Evolutionary conservation across 768 basidiomycete genomes (phyloP).

Genomic region (Podaxis sp.): DNA sequence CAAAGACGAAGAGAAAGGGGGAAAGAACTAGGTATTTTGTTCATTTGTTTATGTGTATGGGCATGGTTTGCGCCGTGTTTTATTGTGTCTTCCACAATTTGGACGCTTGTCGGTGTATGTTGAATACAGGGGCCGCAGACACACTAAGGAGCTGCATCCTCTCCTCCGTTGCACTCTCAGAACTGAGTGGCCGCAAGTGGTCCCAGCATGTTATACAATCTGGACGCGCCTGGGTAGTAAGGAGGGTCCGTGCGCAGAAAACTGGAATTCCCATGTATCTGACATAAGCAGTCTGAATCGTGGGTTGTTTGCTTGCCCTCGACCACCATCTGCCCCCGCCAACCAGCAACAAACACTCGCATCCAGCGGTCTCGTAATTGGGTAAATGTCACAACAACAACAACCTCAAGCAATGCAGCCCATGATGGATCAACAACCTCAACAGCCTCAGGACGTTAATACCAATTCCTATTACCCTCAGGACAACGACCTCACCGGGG

Average conservation of each 20-base stretch:
- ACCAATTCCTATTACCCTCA: constrained; percentile 72
- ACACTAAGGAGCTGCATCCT: constrained; percentile 41
- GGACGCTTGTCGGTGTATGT: constrained; percentile 62
- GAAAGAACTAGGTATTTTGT: neutral
- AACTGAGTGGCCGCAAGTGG: constrained; percentile 1
- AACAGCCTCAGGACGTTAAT: constrained; percentile 41
- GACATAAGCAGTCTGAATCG: constrained; percentile 48
- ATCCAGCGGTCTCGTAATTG: constrained; percentile 27
- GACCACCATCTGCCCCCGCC: constrained; percentile 43
- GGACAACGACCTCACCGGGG: constrained; percentile 78
- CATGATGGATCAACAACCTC: constrained; percentile 53
- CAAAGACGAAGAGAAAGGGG: neutral
- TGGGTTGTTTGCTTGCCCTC: constrained; percentile 43
- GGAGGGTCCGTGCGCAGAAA: constrained; percentile 56
- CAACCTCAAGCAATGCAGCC: constrained; percentile 56
- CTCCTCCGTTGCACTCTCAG: constrained; percentile 28
- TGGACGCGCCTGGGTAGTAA: constrained; percentile 5
- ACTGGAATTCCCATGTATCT: constrained; percentile 57
- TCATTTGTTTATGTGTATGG: constrained; percentile 46
- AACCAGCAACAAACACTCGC: constrained; percentile 37
- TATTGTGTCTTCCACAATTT: constrained; percentile 75
- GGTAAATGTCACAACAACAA: constrained; percentile 48
- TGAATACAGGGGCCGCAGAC: constrained; percentile 53
- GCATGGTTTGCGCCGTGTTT: constrained; percentile 60
- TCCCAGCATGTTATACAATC: constrained; percentile 13